Evolutionary conservation across 2,329 filamentous ascomycete genomes (phyloP).

Genomic region (Blastomyces emzantsi): DNA sequence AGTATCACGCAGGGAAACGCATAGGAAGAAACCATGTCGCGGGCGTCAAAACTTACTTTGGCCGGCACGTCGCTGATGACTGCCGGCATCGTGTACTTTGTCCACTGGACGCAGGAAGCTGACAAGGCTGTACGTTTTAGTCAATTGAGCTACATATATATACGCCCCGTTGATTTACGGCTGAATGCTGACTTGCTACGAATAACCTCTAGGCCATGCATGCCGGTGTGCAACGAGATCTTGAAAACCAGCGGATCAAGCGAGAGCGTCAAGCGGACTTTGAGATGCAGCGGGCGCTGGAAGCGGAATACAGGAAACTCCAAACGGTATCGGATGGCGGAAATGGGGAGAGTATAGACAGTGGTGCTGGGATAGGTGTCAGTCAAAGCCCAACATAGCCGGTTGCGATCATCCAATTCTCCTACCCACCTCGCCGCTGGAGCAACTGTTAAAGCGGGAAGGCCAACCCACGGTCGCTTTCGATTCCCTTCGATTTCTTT

Average conservation of each 20-base stretch:
- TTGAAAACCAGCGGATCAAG: slow-evolving; percentile 88
- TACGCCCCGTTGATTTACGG: background rate
- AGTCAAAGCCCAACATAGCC: slow-evolving; percentile 2
- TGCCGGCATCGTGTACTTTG: slow-evolving; percentile 66
- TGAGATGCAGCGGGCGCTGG: slow-evolving; percentile 75
- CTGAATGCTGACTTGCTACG: slow-evolving; percentile 11
- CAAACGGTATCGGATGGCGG: slow-evolving; percentile 61
- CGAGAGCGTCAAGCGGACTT: slow-evolving; percentile 88
- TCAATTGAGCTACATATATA: background rate
- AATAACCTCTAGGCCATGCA: slow-evolving; percentile 66
- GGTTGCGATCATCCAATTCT: background rate
- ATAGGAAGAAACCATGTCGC: slow-evolving; percentile 57
- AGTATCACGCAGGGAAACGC: background rate
- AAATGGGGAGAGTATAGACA: slow-evolving; percentile 10
- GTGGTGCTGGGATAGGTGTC: background rate
- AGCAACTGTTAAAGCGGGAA: background rate
- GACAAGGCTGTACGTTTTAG: slow-evolving; percentile 63
- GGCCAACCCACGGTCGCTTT: background rate
- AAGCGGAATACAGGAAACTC: slow-evolving; percentile 81
- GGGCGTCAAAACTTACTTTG: slow-evolving; percentile 78
- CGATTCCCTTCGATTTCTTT: background rate
- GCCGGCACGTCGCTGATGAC: slow-evolving; percentile 68
- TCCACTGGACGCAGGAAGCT: slow-evolving; percentile 78
- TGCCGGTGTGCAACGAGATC: slow-evolving; percentile 82
- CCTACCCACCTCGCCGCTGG: background rate